Evolutionary conservation across 2,329 filamentous ascomycete genomes (phyloP).

Genomic region (Blumeria hordei): DNA sequence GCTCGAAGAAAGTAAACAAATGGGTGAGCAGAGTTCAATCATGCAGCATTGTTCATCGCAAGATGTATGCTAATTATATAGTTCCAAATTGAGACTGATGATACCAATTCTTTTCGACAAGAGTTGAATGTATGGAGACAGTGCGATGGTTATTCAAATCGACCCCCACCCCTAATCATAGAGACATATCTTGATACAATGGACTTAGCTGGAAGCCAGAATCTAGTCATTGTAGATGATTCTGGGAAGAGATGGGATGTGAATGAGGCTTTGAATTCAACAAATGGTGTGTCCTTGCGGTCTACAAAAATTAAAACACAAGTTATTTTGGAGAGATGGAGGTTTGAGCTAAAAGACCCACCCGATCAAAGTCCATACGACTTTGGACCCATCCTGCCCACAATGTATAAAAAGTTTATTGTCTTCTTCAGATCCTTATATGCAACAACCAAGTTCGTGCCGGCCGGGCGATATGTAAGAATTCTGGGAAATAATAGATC

Average conservation of each 20-base stretch:
- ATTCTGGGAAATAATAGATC: constrained; percentile 44
- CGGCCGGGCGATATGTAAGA: constrained; percentile 62
- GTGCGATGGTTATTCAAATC: constrained; percentile 51
- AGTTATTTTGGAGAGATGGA: constrained; percentile 79
- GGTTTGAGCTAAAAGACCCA: constrained; percentile 49
- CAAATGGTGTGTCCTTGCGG: constrained; percentile 18
- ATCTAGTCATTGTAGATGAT: constrained; percentile 68
- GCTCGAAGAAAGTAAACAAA: constrained; percentile 48
- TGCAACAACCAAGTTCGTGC: constrained; percentile 57
- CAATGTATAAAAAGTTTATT: constrained; percentile 91
- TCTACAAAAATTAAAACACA: constrained; percentile 30
- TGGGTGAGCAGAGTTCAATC: constrained; percentile 35
- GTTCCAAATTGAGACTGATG: constrained; percentile 90
- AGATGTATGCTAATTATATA: constrained; percentile 16
- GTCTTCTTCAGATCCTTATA: constrained; percentile 82
- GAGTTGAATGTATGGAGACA: constrained; percentile 63
- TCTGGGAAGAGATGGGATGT: constrained; percentile 86
- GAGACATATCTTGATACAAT: constrained; percentile 74
- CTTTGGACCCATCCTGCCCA: constrained; percentile 45
- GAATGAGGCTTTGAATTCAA: constrained; percentile 50
- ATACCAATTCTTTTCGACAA: constrained; percentile 68
- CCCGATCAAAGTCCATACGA: constrained; percentile 24
- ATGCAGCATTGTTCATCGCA: too few relatives aligned
- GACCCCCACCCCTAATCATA: constrained; percentile 64
- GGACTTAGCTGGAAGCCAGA: constrained; percentile 59